Percentiles rank a stretch among this genome's conserved stretches.
Evolutionary conservation across 2,329 filamentous ascomycete species (phyloP).

Genomic region (Cladosporium sp.): DNA sequence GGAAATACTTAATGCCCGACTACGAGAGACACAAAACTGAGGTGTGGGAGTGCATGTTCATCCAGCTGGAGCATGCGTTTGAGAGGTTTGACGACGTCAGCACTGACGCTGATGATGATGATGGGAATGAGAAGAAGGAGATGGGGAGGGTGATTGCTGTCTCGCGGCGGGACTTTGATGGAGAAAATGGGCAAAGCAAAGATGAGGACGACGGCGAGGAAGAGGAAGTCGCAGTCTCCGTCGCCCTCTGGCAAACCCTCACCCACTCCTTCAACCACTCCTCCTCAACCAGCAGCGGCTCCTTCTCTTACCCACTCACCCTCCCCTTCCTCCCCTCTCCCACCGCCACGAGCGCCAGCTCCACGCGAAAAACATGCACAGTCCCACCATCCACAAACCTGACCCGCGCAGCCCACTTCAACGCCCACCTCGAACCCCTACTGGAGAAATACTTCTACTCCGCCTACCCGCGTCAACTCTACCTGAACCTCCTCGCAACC

Average conservation of each 20-base stretch:
- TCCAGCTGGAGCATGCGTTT: background rate
- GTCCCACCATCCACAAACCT: background rate
- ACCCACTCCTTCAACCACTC: background rate
- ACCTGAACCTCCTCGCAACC: constrained; percentile 10
- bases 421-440: background rate
- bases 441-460: background rate
- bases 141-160: constrained; percentile 4
- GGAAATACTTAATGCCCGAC: constrained; percentile 3
- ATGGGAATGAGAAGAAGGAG: background rate
- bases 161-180: background rate
- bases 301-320: background rate
- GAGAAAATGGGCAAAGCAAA: background rate
- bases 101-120: background rate
- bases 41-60: background rate
- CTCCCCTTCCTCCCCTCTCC: background rate
- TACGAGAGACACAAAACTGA: background rate
- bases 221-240: background rate
- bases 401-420: background rate
- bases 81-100: background rate
- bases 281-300: background rate
- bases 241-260: background rate
- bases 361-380: background rate
- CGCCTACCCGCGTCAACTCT: constrained; percentile 2
- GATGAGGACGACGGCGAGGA: background rate
- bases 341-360: background rate